Percentiles rank a stretch among this genome's conserved stretches.
These are phyloP conservation scores for Metarhizium anisopliae DNA, from an alignment of 2,329 filamentous ascomycete genomes.

Conservation along the genomic window DNA sequence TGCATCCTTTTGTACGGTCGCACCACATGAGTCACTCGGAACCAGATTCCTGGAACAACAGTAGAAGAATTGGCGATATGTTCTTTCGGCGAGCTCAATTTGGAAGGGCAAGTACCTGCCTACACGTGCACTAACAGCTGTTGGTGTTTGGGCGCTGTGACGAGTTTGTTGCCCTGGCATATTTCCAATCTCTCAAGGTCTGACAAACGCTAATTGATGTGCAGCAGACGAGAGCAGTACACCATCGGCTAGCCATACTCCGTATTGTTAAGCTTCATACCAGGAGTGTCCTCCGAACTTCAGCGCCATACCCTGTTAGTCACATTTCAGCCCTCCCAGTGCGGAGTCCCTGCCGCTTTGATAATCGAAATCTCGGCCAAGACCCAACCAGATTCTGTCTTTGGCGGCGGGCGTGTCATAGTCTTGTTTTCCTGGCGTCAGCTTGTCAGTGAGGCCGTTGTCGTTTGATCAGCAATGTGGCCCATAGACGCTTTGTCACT, in stretches of 20 bases:
- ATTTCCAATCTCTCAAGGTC: neutral
- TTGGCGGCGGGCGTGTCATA: no score
- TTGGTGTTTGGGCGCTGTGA: neutral
- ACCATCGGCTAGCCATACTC: no score
- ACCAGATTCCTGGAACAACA: neutral
- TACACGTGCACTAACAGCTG: neutral
- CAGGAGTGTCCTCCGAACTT: no score
- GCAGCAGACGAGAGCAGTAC: no score
- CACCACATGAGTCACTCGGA: neutral
- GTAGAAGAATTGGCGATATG: neutral
- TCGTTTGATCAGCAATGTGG: no score
- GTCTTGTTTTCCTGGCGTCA: no score
- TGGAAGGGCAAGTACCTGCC: neutral
- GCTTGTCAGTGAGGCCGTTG: no score
- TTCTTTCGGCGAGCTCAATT: neutral
- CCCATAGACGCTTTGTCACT: no score
- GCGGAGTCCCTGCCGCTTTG: no score
- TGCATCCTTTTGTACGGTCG: neutral
- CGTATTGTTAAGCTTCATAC: no score
- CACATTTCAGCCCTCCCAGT: neutral
- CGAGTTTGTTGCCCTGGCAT: neutral
- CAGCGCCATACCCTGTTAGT: neutral
- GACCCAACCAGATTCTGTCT: no score
- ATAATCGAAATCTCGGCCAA: no score
- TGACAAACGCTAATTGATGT: neutral